phyloP scores from a whole-genome alignment of 768 basidiomycete species.

The Boletus patriciae region DNA sequence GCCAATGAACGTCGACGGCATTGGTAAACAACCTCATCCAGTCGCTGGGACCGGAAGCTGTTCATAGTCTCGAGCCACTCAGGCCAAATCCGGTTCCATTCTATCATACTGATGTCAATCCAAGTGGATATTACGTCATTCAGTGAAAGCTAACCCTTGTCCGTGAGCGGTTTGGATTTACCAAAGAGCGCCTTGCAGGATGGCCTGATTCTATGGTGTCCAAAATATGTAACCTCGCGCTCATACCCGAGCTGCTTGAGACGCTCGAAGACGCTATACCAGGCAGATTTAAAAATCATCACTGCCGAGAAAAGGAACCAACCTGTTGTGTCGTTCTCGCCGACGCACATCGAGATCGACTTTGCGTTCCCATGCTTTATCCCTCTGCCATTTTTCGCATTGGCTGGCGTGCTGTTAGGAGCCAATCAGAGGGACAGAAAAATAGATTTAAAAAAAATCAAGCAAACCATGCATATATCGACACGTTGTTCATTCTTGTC shows the following conservation, averaged over 20 bases:
- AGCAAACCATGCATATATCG: background rate
- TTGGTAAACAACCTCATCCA: background rate
- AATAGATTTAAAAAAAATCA: too few species aligned
- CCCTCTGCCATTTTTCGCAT: background rate
- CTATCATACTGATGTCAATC: background rate
- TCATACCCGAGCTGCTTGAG: constrained; percentile 6
- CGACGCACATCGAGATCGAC: background rate
- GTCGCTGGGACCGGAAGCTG: background rate
- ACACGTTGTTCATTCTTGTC: background rate
- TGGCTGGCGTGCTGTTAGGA: background rate
- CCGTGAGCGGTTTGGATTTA: constrained; percentile 2
- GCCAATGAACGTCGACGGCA: background rate
- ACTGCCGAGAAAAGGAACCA: background rate
- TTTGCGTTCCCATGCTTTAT: background rate
- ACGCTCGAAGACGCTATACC: constrained; percentile 7
- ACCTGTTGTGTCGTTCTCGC: background rate
- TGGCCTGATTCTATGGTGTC: background rate
- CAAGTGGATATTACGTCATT: background rate
- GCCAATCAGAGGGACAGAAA: background rate
- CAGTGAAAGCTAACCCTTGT: constrained; percentile 1
- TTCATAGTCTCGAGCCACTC: background rate
- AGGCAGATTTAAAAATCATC: background rate
- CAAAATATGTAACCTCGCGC: background rate
- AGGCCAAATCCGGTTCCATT: constrained; percentile 15
- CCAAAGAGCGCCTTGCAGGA: constrained; percentile 1